Conservation (phyloP, 208 protist species). For the Crithidia thermophila region DNA sequence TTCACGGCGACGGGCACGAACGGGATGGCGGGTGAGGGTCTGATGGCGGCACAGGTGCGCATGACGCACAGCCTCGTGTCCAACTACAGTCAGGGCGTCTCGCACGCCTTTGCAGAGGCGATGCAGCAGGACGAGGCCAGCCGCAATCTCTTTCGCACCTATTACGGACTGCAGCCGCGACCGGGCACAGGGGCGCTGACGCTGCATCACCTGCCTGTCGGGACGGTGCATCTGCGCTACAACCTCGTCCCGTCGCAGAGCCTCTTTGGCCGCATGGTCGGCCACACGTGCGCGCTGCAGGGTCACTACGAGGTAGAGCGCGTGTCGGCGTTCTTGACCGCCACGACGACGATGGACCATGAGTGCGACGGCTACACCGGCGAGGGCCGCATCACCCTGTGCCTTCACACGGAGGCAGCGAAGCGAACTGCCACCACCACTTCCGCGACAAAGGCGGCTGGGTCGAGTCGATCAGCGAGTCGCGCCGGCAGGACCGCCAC, state of each 20-base stretch:
- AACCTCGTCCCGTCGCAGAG: slow-evolving; percentile 65
- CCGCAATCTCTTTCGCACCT: slow-evolving; percentile 27
- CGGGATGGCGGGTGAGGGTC: no score
- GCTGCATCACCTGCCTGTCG: slow-evolving; percentile 61
- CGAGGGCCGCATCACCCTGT: slow-evolving; percentile 64
- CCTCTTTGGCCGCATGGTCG: slow-evolving; percentile 77
- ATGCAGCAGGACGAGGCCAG: slow-evolving; percentile 1
- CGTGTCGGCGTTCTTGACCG: slow-evolving; percentile 76
- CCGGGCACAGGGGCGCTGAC: slow-evolving; percentile 46
- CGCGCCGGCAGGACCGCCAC: no score
- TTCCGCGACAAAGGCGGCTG: background rate
- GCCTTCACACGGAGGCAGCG: slow-evolving; percentile 59
- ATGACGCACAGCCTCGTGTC: slow-evolving; percentile 24
- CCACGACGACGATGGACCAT: slow-evolving; percentile 71
- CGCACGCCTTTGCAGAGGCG: background rate
- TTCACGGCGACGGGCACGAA: background rate
- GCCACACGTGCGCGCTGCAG: slow-evolving; percentile 48
- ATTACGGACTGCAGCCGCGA: slow-evolving; percentile 41
- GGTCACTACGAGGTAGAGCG: slow-evolving; percentile 70
- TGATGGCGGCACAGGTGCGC: slow-evolving; percentile 11
- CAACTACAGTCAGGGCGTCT: slow-evolving; percentile 34
- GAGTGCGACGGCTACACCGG: slow-evolving; percentile 91
- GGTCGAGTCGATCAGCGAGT: no score
- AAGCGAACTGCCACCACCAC: background rate
- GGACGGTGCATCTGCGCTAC: slow-evolving; percentile 66